phyloP scores from a whole-genome alignment of 2,329 filamentous ascomycete species.

The Allantophomopsis cytisporea region DNA sequence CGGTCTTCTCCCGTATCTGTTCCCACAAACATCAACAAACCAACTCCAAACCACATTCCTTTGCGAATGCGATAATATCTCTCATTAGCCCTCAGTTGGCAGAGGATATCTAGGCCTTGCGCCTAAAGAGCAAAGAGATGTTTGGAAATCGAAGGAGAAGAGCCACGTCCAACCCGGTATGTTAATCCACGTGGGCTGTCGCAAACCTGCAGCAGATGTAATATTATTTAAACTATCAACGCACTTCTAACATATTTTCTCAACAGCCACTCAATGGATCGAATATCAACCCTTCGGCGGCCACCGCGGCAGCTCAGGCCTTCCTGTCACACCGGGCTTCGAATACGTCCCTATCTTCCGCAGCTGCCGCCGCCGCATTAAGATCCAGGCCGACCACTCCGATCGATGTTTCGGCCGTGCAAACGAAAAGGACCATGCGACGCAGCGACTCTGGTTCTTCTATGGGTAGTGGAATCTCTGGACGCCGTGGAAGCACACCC shows the following conservation, averaged over 20 bases:
- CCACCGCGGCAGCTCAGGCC: constrained; percentile 69
- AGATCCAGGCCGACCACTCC: constrained; percentile 66
- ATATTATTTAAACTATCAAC: constrained; percentile 1
- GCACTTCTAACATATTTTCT: constrained; percentile 9
- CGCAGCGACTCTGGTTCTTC: constrained; percentile 63
- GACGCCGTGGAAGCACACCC: constrained; percentile 23
- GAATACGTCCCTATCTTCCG: constrained; percentile 59
- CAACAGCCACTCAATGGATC: constrained; percentile 44
- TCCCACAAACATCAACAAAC: not conserved
- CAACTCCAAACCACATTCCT: not conserved
- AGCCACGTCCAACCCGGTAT: constrained; percentile 26
- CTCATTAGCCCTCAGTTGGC: constrained; percentile 18
- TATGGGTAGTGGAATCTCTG: constrained; percentile 31
- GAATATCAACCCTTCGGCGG: constrained; percentile 58
- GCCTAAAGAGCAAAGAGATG: constrained; percentile 12
- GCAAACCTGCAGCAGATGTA: constrained; percentile 2
- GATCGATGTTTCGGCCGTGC: constrained; percentile 66
- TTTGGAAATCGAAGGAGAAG: constrained; percentile 20
- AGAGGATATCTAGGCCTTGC: constrained; percentile 11
- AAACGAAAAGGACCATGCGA: constrained; percentile 74
- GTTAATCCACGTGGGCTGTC: constrained; percentile 8
- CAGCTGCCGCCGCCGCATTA: constrained; percentile 77
- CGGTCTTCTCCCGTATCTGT: too few relatives aligned
- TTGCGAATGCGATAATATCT: constrained; percentile 13
- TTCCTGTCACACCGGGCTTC: constrained; percentile 57